Evolutionary conservation across 108 stramenopile species (phyloP).

Genomic region (Cylindrotheca fusiformis): DNA sequence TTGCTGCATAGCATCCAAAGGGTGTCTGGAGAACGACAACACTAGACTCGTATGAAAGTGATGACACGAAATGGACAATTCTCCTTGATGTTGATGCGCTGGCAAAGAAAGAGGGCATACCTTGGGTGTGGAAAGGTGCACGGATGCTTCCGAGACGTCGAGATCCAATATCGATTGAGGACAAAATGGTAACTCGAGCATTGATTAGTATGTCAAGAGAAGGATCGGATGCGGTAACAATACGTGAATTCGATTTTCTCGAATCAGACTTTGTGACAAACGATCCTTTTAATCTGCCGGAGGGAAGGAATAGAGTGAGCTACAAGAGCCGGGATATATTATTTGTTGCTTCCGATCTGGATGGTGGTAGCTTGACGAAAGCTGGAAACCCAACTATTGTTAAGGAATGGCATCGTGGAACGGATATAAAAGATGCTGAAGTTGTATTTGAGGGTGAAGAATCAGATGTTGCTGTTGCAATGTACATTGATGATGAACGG

Average conservation of each 20-base stretch:
- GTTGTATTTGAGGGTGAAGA: conserved; percentile 76
- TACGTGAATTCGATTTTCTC: conserved; percentile 87
- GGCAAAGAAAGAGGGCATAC: conserved; percentile 52
- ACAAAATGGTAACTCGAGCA: conserved; percentile 53
- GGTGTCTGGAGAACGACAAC: conserved; percentile 88
- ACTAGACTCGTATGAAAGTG: conserved; percentile 58
- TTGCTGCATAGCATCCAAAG: conserved; percentile 51
- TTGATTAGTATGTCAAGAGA: conserved; percentile 78
- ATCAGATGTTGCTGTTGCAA: conserved; percentile 62
- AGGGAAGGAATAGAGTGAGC: conserved; percentile 68
- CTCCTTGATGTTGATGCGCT: conserved; percentile 84
- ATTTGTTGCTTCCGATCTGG: conserved; percentile 62
- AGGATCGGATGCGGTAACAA: conserved; percentile 78
- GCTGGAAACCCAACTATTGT: conserved; percentile 80
- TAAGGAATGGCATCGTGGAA: conserved; percentile 81
- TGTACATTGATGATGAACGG: conserved; percentile 52
- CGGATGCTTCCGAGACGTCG: conserved; percentile 50
- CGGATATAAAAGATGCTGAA: conserved; percentile 58
- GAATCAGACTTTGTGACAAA: conserved; percentile 69
- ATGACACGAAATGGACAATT: conserved; percentile 67
- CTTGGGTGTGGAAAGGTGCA: conserved; percentile 88
- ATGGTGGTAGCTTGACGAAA: conserved; percentile 59
- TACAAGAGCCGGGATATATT: conserved; percentile 68
- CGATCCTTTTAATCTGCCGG: conserved; percentile 62
- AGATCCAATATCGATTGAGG: conserved; percentile 50